Conservation (phyloP, 2,329 filamentous ascomycete species). For the Botrytis aclada region DNA sequence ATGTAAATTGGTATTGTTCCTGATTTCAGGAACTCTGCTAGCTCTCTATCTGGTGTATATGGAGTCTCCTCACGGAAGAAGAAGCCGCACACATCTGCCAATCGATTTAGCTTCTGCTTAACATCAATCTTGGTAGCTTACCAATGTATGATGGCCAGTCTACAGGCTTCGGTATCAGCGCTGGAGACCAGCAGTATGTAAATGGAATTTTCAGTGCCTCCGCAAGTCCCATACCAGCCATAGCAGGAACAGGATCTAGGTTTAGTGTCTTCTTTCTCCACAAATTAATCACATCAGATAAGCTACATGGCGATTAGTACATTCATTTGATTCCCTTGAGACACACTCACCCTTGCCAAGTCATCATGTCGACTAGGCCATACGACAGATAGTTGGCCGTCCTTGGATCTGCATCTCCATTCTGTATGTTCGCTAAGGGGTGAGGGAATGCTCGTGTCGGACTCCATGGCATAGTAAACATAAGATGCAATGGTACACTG, state of each 20-base stretch:
- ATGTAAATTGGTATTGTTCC: not conserved
- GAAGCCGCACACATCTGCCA: not conserved
- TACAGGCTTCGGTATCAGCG: not conserved
- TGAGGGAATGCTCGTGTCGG: not conserved
- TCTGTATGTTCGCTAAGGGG: not conserved
- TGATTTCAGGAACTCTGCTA: not conserved
- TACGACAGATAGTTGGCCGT: not conserved
- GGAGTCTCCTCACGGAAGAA: not conserved
- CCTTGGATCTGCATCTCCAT: not conserved
- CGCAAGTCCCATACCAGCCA: not conserved
- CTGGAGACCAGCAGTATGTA: not conserved
- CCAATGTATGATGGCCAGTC: not conserved
- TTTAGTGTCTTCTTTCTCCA: not conserved
- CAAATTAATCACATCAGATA: not conserved
- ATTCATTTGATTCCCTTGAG: not conserved
- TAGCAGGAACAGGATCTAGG: not conserved
- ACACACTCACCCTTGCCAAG: not conserved
- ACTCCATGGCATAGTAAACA: conserved; percentile 3
- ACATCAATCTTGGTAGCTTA: not conserved
- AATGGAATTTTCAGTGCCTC: not conserved
- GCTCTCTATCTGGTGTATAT: not conserved
- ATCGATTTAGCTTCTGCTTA: not conserved
- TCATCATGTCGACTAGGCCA: not conserved
- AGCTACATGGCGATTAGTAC: not conserved
- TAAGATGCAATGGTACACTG: not conserved